Percentiles rank a stretch among this genome's conserved stretches.
phyloP scores from a whole-genome alignment of 2,329 filamentous ascomycete genomes.

The Orbilia oligospora region DNA sequence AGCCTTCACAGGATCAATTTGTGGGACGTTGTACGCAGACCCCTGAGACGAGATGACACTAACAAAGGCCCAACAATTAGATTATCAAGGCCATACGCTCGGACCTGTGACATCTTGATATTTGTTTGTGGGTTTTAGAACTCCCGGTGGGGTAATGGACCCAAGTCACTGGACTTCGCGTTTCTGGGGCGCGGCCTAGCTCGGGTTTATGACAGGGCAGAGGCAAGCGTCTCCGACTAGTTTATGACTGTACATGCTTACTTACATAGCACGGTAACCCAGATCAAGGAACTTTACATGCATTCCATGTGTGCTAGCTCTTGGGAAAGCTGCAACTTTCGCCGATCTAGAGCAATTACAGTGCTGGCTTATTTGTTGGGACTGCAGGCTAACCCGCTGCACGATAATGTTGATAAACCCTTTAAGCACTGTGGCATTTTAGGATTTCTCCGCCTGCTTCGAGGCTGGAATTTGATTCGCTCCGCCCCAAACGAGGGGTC shows the following conservation, averaged over 20 bases:
- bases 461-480: conserved; percentile 16
- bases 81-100: background rate
- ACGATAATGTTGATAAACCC: background rate
- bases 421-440: background rate
- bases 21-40: background rate
- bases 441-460: conserved; percentile 17
- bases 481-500: background rate
- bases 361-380: background rate
- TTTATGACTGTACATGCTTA: background rate
- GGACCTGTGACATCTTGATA: background rate
- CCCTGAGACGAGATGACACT: background rate
- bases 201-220: background rate
- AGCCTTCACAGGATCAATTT: background rate
- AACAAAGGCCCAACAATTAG: background rate
- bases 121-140: background rate
- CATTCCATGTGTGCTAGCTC: background rate
- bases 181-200: background rate
- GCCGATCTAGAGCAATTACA: too few relatives aligned
- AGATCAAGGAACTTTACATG: too few relatives aligned
- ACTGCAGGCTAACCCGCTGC: background rate
- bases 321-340: background rate
- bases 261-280: background rate
- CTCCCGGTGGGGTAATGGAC: background rate
- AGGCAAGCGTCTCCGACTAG: too few relatives aligned
- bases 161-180: conserved; percentile 20